Conservation (phyloP, 225 moss, liverwort and hornwort genomes). For the Takakia lepidozioides region DNA sequence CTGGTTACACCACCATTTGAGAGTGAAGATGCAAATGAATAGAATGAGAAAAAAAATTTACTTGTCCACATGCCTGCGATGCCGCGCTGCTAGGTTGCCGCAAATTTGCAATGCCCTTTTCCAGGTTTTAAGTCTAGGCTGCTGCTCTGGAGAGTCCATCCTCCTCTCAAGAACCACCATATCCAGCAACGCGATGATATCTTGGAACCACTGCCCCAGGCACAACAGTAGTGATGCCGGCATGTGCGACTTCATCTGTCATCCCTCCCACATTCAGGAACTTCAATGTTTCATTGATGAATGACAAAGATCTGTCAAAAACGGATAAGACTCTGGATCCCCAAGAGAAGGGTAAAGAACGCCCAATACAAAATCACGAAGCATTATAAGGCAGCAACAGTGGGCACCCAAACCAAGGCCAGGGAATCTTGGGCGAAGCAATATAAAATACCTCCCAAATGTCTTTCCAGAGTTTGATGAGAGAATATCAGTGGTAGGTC, state of each 20-base stretch:
- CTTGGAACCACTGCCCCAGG: slow-evolving; percentile 77
- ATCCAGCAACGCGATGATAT: slow-evolving; percentile 72
- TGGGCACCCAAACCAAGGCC: too few species aligned
- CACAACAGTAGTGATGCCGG: slow-evolving; percentile 57
- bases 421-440: too few species aligned
- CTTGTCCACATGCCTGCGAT: slow-evolving; percentile 92
- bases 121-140: slow-evolving; percentile 80
- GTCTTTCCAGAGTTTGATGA: not conserved
- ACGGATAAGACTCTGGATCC: not conserved
- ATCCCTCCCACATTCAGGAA: too few species aligned
- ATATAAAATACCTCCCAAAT: too few species aligned
- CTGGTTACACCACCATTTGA: too few species aligned
- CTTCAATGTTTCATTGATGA: too few species aligned
- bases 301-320: not conserved
- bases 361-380: too few species aligned
- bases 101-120: slow-evolving; percentile 83
- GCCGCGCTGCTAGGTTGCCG: slow-evolving; percentile 77
- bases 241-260: slow-evolving; percentile 95
- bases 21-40: too few species aligned
- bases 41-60: slow-evolving; percentile 13
- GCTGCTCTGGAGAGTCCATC: slow-evolving; percentile 73
- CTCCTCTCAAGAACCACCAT: slow-evolving; percentile 70
- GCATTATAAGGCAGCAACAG: too few species aligned
- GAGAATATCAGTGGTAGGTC: not conserved
- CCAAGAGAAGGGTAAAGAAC: too few species aligned